Evolutionary conservation across 163 green algal genomes (phyloP).

Genomic region (Picocystis sp.): DNA sequence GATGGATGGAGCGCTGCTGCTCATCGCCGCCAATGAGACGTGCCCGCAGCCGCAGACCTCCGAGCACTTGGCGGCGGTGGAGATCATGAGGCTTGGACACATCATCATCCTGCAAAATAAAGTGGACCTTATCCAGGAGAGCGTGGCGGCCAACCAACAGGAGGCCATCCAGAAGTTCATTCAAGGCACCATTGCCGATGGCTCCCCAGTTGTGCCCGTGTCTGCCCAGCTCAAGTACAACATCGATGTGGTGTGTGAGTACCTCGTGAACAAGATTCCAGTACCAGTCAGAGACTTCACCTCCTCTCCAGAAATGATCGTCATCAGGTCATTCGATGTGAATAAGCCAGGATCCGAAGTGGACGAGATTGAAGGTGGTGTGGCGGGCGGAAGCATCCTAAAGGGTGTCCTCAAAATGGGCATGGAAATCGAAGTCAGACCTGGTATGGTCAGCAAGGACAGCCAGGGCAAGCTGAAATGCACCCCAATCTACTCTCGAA

Average conservation of each 20-base stretch:
- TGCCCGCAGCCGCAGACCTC: constrained; percentile 96
- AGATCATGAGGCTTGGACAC: constrained; percentile 98
- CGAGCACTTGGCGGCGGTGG: constrained; percentile 94
- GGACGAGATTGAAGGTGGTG: constrained; percentile 90
- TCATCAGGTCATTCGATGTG: constrained; percentile 99
- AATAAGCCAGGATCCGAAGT: constrained; percentile 97
- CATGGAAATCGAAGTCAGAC: constrained; percentile 92
- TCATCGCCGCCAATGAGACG: constrained; percentile 95
- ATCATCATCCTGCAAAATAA: constrained; percentile 99
- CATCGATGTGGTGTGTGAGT: constrained; percentile 96
- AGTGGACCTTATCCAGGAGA: constrained; percentile 81
- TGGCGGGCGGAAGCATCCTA: constrained; percentile 90
- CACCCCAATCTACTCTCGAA: constrained; percentile 87
- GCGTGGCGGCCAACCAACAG: constrained; percentile 72
- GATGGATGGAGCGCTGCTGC: constrained; percentile 96
- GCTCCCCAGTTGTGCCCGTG: constrained; percentile 86
- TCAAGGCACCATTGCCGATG: constrained; percentile 87
- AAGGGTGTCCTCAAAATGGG: constrained; percentile 75
- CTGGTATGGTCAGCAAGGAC: constrained; percentile 95
- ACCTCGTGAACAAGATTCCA: constrained; percentile 83
- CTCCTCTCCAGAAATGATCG: constrained; percentile 95
- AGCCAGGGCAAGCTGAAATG: constrained; percentile 67
- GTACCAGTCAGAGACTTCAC: constrained; percentile 84
- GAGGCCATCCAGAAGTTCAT: constrained; percentile 77
- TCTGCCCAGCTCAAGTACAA: constrained; percentile 99